Conservation (phyloP, 306 rosid species). For the Rosa lucieae region DNA sequence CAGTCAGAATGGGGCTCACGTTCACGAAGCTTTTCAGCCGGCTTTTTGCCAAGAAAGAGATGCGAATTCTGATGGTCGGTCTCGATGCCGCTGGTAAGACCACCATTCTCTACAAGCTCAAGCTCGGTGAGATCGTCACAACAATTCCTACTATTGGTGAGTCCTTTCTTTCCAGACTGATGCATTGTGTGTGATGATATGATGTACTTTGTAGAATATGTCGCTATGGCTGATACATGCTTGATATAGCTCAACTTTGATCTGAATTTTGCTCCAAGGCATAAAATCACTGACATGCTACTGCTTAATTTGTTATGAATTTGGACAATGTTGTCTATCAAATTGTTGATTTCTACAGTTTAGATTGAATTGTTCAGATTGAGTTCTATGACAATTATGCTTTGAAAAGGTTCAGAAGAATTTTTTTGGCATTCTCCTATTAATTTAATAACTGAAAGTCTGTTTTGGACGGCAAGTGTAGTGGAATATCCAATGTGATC, state of each 20-base stretch:
- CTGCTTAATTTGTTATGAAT: not conserved
- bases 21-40: constrained; percentile 98
- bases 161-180: constrained; percentile 17
- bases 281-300: not conserved
- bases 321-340: not conserved
- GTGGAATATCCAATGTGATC: not conserved
- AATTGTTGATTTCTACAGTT: no score
- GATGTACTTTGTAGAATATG: not conserved
- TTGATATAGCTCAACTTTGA: constrained; percentile 7
- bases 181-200: constrained; percentile 1
- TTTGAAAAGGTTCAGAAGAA: not conserved
- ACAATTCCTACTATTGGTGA: constrained; percentile 98
- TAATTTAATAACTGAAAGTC: not conserved
- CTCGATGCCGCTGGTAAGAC: constrained; percentile 99
- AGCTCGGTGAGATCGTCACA: constrained; percentile 99
- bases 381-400: not conserved
- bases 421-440: not conserved
- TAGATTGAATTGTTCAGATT: not conserved
- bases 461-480: not conserved
- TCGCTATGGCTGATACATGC: not conserved
- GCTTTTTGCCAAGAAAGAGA: constrained; percentile 98
- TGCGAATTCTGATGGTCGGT: constrained; percentile 99
- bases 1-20: constrained; percentile 83
- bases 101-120: constrained; percentile 98
- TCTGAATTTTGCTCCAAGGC: not conserved